These are phyloP conservation scores for Alternaria triticina DNA, from an alignment of 2,329 filamentous ascomycete genomes.

Conservation along the genomic window DNA sequence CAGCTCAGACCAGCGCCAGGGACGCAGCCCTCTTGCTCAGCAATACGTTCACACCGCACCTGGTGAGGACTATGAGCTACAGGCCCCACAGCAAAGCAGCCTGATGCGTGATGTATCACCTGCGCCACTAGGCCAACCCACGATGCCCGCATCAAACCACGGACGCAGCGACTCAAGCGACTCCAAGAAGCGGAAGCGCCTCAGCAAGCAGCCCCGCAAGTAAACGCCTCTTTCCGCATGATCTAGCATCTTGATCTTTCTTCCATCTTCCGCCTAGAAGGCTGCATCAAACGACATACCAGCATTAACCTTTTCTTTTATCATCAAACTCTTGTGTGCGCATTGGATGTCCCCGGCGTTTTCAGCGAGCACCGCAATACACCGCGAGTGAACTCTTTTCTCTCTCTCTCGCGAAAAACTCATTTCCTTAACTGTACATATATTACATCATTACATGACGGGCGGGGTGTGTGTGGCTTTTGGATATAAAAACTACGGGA, in stretches of 20 bases:
- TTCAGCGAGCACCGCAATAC: slow-evolving; percentile 1
- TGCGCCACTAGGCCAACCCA: slow-evolving; percentile 32
- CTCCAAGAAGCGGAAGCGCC: slow-evolving; percentile 45
- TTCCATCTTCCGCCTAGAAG: background rate
- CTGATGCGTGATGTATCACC: slow-evolving; percentile 45
- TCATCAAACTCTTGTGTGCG: background rate
- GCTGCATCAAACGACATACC: background rate
- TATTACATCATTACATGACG: slow-evolving; percentile 8
- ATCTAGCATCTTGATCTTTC: slow-evolving; percentile 10
- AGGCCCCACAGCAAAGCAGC: slow-evolving; percentile 42
- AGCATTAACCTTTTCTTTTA: background rate
- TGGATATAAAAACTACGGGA: slow-evolving; percentile 1
- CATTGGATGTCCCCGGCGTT: slow-evolving; percentile 7
- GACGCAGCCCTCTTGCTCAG: slow-evolving; percentile 55
- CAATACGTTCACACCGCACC: slow-evolving; percentile 48
- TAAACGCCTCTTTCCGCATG: slow-evolving; percentile 10
- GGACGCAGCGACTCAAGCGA: slow-evolving; percentile 41
- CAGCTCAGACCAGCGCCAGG: slow-evolving; percentile 37
- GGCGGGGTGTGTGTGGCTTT: background rate
- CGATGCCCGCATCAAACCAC: slow-evolving; percentile 22
- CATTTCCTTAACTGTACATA: slow-evolving; percentile 20
- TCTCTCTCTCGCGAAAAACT: background rate
- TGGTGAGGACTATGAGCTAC: slow-evolving; percentile 45
- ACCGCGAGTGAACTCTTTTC: background rate
- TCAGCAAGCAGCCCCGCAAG: slow-evolving; percentile 44